These are phyloP conservation scores for Penicillium egyptiacum DNA, from an alignment of 495 filamentous ascomycete species.

Conservation along the genomic window DNA sequence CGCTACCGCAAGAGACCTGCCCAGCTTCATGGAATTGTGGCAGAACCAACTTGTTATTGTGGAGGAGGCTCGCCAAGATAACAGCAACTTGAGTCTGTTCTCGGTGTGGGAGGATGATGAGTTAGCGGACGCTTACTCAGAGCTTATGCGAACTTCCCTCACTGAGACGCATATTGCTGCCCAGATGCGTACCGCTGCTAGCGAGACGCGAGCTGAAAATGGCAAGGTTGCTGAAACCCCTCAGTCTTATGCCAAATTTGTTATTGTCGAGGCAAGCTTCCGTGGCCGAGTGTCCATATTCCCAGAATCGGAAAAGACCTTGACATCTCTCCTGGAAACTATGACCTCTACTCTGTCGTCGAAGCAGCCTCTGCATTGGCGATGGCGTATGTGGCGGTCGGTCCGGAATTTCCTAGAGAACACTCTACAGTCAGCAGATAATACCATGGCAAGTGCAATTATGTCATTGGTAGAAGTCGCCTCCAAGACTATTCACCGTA, in stretches of 20 bases:
- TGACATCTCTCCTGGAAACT: constrained; percentile 31
- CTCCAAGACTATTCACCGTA: constrained; percentile 34
- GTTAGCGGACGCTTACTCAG: constrained; percentile 46
- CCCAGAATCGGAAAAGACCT: constrained; percentile 25
- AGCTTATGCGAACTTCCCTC: constrained; percentile 39
- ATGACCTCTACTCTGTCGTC: constrained; percentile 35
- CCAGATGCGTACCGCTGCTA: constrained; percentile 36
- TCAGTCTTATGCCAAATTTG: constrained; percentile 39
- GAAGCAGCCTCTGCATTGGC: constrained; percentile 43
- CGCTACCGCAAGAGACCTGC: constrained; percentile 61
- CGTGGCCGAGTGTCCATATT: constrained; percentile 29
- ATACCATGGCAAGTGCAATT: constrained; percentile 19
- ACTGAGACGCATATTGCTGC: constrained; percentile 31
- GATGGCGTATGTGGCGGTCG: constrained; percentile 50
- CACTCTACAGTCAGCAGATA: constrained; percentile 25
- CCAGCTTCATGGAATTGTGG: constrained; percentile 68
- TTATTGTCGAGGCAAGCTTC: constrained; percentile 41
- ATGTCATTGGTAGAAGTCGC: constrained; percentile 27
- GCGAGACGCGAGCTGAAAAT: constrained; percentile 29
- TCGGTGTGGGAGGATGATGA: constrained; percentile 63
- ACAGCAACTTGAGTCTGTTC: constrained; percentile 30
- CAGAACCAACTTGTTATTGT: constrained; percentile 54
- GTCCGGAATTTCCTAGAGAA: constrained; percentile 38
- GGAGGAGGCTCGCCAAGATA: constrained; percentile 40
- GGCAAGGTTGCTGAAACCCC: constrained; percentile 33